Conservation (phyloP, 805 yeast species). For the Saccharomyces jurei region DNA sequence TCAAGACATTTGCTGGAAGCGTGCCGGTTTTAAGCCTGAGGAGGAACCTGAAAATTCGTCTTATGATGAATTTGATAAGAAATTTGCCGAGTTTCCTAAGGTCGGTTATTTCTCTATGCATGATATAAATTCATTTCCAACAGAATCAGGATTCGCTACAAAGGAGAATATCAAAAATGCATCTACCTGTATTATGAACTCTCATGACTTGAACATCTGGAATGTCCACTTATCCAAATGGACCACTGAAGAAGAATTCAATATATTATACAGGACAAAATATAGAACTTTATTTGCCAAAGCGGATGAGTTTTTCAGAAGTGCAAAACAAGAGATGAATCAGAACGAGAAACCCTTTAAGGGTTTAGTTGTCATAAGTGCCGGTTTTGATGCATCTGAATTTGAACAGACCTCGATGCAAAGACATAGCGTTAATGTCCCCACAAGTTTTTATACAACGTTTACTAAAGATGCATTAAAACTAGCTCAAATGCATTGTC, state of each 20-base stretch:
- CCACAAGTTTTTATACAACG: conserved; percentile 65
- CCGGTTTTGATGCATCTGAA: conserved; percentile 85
- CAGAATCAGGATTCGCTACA: conserved; percentile 70
- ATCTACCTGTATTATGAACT: conserved; percentile 64
- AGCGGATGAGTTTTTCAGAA: conserved; percentile 56
- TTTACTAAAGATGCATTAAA: conserved; percentile 68
- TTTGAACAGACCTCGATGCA: conserved; percentile 80
- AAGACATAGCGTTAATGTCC: conserved; percentile 72
- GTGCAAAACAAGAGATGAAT: conserved; percentile 39
- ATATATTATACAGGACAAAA: conserved; percentile 48
- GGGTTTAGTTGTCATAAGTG: conserved; percentile 63
- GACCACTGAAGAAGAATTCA: conserved; percentile 55
- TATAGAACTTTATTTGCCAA: conserved; percentile 55
- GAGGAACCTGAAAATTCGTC: conserved; percentile 18
- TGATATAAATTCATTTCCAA: conserved; percentile 80
- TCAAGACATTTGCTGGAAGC: conserved; percentile 78
- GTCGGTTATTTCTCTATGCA: conserved; percentile 80
- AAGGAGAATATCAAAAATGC: conserved; percentile 66
- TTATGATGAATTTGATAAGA: conserved; percentile 42
- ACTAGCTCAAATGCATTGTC: conserved; percentile 53
- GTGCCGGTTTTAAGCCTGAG: conserved; percentile 39
- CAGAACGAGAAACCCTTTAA: conserved; percentile 37
- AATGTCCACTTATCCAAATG: conserved; percentile 71
- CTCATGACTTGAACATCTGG: conserved; percentile 76
- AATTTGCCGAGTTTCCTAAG: conserved; percentile 39